These are phyloP conservation scores for Xylaria polymorpha DNA, from an alignment of 2,329 filamentous ascomycete species.

Conservation along the genomic window DNA sequence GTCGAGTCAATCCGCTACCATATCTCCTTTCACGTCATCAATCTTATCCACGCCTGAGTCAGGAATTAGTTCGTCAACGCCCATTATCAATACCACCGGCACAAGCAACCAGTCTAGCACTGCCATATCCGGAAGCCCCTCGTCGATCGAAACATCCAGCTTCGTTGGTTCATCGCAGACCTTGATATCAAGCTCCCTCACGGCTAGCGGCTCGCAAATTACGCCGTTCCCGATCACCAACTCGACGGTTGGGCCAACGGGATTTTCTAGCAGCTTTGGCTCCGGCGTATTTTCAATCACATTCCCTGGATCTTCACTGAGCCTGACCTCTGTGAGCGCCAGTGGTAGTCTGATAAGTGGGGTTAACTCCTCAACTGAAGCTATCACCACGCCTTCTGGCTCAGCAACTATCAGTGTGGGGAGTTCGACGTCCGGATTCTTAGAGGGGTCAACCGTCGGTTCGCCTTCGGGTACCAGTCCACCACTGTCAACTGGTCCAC, in stretches of 20 bases:
- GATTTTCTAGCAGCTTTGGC: constrained; percentile 14
- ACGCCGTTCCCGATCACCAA: constrained; percentile 39
- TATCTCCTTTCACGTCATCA: constrained; percentile 9
- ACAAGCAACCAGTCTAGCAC: constrained; percentile 13
- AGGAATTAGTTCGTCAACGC: constrained; percentile 7
- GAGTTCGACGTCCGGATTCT: constrained; percentile 18
- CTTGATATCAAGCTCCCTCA: constrained; percentile 8
- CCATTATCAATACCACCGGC: neutral
- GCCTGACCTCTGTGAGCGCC: constrained; percentile 19
- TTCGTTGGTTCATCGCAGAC: constrained; percentile 5
- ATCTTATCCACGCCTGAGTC: constrained; percentile 8
- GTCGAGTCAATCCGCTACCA: constrained; percentile 4
- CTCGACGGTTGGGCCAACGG: constrained; percentile 36
- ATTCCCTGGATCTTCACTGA: constrained; percentile 2
- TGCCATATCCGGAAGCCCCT: neutral
- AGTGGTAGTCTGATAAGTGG: constrained; percentile 26
- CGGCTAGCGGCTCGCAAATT: constrained; percentile 29
- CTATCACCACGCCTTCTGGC: constrained; percentile 11
- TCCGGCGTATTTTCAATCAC: constrained; percentile 16
- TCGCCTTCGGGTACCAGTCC: constrained; percentile 11
- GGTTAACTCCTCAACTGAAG: constrained; percentile 19
- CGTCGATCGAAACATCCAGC: constrained; percentile 16
- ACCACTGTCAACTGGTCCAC: constrained; percentile 14
- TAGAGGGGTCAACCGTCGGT: constrained; percentile 16
- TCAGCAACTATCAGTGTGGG: constrained; percentile 22